phyloP scores from a whole-genome alignment of 108 stramenopile genomes.

The Nitzschia inconspicua region DNA sequence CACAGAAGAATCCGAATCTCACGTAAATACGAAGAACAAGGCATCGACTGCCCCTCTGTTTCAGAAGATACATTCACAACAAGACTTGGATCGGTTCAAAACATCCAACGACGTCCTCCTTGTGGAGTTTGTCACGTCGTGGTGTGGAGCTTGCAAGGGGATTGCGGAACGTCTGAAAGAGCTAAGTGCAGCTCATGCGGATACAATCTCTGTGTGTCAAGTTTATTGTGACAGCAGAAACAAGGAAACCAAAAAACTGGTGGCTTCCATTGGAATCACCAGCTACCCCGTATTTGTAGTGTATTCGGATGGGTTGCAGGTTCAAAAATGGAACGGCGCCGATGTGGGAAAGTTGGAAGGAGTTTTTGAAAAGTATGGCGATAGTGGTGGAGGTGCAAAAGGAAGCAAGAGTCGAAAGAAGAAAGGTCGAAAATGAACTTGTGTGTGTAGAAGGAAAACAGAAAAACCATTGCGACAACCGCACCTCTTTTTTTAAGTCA shows the following conservation, averaged over 20 bases:
- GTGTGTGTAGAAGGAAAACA: too few species aligned
- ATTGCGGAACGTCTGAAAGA: slow-evolving; percentile 1
- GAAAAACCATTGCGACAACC: too few species aligned
- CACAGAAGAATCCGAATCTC: too few species aligned
- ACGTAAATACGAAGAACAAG: too few species aligned
- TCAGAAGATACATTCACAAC: too few species aligned
- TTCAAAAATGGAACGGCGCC: not conserved
- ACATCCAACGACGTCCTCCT: too few species aligned
- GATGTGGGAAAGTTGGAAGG: slow-evolving; percentile 16
- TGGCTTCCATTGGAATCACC: not conserved
- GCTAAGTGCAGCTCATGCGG: not conserved
- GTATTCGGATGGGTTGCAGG: not conserved
- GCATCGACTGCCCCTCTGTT: too few species aligned
- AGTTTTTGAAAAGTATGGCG: slow-evolving; percentile 1
- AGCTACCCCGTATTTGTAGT: slow-evolving; percentile 19
- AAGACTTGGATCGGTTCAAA: too few species aligned
- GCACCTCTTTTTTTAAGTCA: too few species aligned
- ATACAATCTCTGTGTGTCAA: not conserved
- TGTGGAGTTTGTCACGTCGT: slow-evolving; percentile 14
- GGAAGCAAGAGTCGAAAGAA: not conserved
- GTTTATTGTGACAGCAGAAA: slow-evolving; percentile 15
- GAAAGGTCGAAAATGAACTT: not conserved
- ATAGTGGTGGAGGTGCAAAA: not conserved
- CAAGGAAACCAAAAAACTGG: slow-evolving; percentile 20
- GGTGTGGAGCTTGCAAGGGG: slow-evolving; percentile 16